These are phyloP conservation scores for Solanum chacoense DNA, from an alignment of 305 asterid genomes.

Conservation along the genomic window DNA sequence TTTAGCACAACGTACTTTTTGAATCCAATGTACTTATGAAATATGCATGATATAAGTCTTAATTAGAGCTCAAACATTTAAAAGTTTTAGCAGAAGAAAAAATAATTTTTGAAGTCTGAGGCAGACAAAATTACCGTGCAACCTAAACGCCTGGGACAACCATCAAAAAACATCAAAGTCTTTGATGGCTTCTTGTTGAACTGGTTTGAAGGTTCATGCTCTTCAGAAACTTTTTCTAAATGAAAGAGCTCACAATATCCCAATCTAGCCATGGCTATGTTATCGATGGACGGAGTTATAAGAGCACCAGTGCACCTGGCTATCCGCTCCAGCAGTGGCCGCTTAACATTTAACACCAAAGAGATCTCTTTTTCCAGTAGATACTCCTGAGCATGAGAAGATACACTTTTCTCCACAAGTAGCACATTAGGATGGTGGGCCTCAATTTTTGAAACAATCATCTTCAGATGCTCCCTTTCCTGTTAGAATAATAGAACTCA, in stretches of 20 bases:
- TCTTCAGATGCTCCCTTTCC: slow-evolving; percentile 87
- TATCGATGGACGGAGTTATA: slow-evolving; percentile 72
- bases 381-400: slow-evolving; percentile 85
- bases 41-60: background rate
- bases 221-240: slow-evolving; percentile 67
- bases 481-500: slow-evolving; percentile 18
- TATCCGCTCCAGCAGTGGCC: slow-evolving; percentile 68
- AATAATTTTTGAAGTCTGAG: background rate
- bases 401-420: slow-evolving; percentile 89
- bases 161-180: slow-evolving; percentile 92
- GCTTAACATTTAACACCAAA: slow-evolving; percentile 75
- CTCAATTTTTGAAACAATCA: slow-evolving; percentile 78
- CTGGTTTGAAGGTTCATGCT: slow-evolving; percentile 61
- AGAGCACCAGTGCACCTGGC: slow-evolving; percentile 91
- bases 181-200: slow-evolving; percentile 66
- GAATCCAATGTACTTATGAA: background rate
- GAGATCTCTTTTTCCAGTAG: slow-evolving; percentile 86
- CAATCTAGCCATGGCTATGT: slow-evolving; percentile 49
- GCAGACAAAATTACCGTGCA: slow-evolving; percentile 70
- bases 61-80: background rate
- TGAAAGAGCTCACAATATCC: slow-evolving; percentile 89
- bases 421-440: slow-evolving; percentile 85
- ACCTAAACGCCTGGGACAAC: slow-evolving; percentile 90
- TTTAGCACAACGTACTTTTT: background rate
- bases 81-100: background rate